Conservation (phyloP, 306 rosid genomes). For the Ceratonia siliqua region DNA sequence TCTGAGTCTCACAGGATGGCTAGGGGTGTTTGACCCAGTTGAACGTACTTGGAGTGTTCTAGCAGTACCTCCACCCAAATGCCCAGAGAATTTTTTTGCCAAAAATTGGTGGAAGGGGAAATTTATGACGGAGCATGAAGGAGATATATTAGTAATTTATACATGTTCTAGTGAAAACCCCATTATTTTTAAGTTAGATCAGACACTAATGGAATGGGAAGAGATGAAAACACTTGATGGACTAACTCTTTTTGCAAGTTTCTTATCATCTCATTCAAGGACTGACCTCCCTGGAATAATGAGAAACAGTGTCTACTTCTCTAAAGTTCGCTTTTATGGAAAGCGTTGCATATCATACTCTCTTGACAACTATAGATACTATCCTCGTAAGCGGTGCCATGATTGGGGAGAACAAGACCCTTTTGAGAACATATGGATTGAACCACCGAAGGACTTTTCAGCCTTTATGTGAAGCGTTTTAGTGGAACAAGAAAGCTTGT, state of each 20-base stretch:
- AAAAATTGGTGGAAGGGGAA: slow-evolving; percentile 94
- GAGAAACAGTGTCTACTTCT: slow-evolving; percentile 76
- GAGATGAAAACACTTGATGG: slow-evolving; percentile 72
- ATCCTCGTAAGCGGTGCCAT: slow-evolving; percentile 82
- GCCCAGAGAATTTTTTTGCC: slow-evolving; percentile 79
- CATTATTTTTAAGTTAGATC: slow-evolving; percentile 71
- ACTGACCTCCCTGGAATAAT: slow-evolving; percentile 65
- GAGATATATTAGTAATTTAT: slow-evolving; percentile 67
- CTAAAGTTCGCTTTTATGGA: slow-evolving; percentile 85
- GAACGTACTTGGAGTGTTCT: slow-evolving; percentile 75
- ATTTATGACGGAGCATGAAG: slow-evolving; percentile 76
- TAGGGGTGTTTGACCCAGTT: slow-evolving; percentile 70
- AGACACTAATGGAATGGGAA: slow-evolving; percentile 66
- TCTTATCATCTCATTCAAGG: slow-evolving; percentile 75
- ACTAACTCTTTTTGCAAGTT: slow-evolving; percentile 68
- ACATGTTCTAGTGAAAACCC: slow-evolving; percentile 85
- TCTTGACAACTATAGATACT: slow-evolving; percentile 62
- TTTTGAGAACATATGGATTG: slow-evolving; percentile 79
- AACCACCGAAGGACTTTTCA: slow-evolving; percentile 68
- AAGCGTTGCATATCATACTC: slow-evolving; percentile 81
- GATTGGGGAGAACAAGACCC: slow-evolving; percentile 94
- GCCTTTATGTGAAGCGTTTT: slow-evolving; percentile 52
- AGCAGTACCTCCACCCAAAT: slow-evolving; percentile 80
- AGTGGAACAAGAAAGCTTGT: slow-evolving; percentile 32
- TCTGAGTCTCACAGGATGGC: slow-evolving; percentile 88